phyloP scores from a whole-genome alignment of 805 yeast species.

The Wickerhamiella nectarea region DNA sequence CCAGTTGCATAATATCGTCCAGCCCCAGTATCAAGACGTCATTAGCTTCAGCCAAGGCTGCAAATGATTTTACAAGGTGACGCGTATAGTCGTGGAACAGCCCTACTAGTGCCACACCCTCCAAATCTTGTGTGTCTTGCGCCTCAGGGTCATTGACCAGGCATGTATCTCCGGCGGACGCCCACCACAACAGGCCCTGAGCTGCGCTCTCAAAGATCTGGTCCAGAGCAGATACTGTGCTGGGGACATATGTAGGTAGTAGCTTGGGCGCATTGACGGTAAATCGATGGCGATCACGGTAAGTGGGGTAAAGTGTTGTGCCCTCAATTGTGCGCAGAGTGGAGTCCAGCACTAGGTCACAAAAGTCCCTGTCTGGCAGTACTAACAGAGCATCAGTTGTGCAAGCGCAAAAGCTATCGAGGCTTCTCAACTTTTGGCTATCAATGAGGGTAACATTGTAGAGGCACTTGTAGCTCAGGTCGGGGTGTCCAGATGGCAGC shows the following conservation, averaged over 20 bases:
- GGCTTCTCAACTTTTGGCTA: conserved; percentile 27
- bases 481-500: conserved; percentile 21
- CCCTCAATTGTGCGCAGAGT: conserved; percentile 8
- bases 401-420: conserved; percentile 39
- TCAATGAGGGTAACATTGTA: conserved; percentile 54
- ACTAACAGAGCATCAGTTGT: conserved; percentile 56
- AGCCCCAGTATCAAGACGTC: conserved; percentile 23
- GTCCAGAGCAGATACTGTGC: neutral
- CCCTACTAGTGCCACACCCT: conserved; percentile 32
- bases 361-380: conserved; percentile 17
- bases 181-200: conserved; percentile 70
- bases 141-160: conserved; percentile 21
- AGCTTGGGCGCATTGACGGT: neutral
- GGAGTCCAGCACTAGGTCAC: conserved; percentile 14
- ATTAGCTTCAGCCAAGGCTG: conserved; percentile 29
- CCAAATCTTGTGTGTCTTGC: conserved; percentile 29
- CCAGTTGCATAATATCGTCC: conserved; percentile 42
- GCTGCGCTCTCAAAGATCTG: conserved; percentile 13
- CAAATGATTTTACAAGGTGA: conserved; percentile 30
- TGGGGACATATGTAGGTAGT: neutral
- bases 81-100: conserved; percentile 39
- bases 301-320: conserved; percentile 16
- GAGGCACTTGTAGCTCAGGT: conserved; percentile 23
- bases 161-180: conserved; percentile 59
- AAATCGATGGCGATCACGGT: conserved; percentile 21